phyloP scores from a whole-genome alignment of 495 filamentous ascomycete species.

The Talaromyces nanjingensis region DNA sequence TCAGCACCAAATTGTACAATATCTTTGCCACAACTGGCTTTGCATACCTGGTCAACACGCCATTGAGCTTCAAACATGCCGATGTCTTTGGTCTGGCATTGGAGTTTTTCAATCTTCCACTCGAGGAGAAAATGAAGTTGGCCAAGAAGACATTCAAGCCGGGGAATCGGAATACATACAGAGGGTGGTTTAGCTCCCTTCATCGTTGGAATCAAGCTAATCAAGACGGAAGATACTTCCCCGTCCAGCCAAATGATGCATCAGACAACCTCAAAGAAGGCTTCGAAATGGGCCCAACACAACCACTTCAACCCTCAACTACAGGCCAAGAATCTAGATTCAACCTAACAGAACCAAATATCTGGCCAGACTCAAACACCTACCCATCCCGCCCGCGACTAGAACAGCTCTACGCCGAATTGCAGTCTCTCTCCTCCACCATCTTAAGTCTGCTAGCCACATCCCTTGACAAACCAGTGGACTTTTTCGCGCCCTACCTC shows the following conservation, averaged over 20 bases:
- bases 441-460: constrained; percentile 36
- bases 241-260: constrained; percentile 24
- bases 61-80: constrained; percentile 30
- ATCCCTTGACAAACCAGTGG: constrained; percentile 26
- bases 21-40: constrained; percentile 41
- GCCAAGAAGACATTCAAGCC: constrained; percentile 33
- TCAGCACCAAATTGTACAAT: constrained; percentile 27
- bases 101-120: constrained; percentile 31
- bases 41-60: constrained; percentile 35
- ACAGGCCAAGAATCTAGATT: constrained; percentile 16
- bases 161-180: constrained; percentile 35
- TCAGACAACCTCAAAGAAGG: constrained; percentile 41
- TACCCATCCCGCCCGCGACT: constrained; percentile 16
- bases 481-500: constrained; percentile 34
- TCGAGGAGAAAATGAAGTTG: constrained; percentile 30
- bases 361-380: constrained; percentile 25
- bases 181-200: constrained; percentile 19
- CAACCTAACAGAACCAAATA: constrained; percentile 35
- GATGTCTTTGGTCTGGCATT: constrained; percentile 33
- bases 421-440: constrained; percentile 30
- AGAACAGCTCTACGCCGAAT: constrained; percentile 33
- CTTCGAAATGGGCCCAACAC: constrained; percentile 36
- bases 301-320: constrained; percentile 5
- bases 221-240: constrained; percentile 28
- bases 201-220: neutral